phyloP scores from a whole-genome alignment of 768 basidiomycete species.

The Paxillus involutus region DNA sequence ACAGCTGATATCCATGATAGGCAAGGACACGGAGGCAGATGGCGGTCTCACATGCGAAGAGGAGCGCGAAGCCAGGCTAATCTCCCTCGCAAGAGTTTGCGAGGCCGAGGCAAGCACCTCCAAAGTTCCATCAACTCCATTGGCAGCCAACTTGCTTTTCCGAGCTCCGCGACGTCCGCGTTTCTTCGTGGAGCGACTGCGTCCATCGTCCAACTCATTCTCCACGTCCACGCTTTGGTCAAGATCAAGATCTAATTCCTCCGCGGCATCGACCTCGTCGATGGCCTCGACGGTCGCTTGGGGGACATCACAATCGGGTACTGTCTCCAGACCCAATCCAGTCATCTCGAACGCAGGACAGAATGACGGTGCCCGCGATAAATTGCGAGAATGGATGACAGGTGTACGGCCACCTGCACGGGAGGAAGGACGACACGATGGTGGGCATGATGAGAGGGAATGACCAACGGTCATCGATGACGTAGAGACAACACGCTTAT shows the following conservation, averaged over 20 bases:
- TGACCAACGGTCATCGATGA: constrained; percentile 62
- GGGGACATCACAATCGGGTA: constrained; percentile 45
- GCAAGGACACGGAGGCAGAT: constrained; percentile 12
- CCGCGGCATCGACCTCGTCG: constrained; percentile 38
- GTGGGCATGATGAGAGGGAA: constrained; percentile 59
- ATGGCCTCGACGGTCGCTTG: constrained; percentile 32
- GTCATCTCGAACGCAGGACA: constrained; percentile 43
- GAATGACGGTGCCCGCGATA: constrained; percentile 66
- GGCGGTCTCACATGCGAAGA: constrained; percentile 37
- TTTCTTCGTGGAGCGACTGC: constrained; percentile 66
- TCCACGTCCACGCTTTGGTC: constrained; percentile 21
- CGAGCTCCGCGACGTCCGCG: constrained; percentile 83
- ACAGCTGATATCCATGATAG: constrained; percentile 23
- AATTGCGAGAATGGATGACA: constrained; percentile 50
- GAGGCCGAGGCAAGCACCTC: constrained; percentile 76
- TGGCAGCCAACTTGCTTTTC: constrained; percentile 56
- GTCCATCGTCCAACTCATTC: constrained; percentile 33
- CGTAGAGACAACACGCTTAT: constrained; percentile 57
- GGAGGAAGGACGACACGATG: constrained; percentile 72
- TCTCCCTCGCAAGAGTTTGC: constrained; percentile 80
- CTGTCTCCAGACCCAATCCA: constrained; percentile 48
- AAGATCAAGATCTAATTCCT: constrained; percentile 28
- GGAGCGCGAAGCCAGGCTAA: constrained; percentile 63
- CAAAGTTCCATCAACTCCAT: constrained; percentile 51
- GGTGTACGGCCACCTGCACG: constrained; percentile 59